Evolutionary conservation across 2,329 filamentous ascomycete species (phyloP).

Genomic region (Beauveria sp.): DNA sequence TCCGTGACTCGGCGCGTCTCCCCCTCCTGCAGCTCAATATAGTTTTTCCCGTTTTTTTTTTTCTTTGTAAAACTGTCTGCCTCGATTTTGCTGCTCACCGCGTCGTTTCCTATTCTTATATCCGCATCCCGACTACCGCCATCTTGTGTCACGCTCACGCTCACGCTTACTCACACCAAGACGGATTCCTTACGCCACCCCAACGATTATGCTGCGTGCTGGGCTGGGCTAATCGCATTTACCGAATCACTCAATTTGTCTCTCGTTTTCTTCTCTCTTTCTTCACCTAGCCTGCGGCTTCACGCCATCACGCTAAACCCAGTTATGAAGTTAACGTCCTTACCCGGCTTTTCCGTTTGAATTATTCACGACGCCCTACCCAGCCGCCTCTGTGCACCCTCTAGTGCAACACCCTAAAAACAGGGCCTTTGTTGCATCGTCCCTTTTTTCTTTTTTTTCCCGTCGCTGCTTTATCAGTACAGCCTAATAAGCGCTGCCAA

Average conservation of each 20-base stretch:
- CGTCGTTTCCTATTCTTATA: background rate
- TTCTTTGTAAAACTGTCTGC: background rate
- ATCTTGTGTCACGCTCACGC: background rate
- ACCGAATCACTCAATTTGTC: background rate
- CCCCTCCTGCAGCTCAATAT: background rate
- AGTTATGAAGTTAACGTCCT: background rate
- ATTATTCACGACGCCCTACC: background rate
- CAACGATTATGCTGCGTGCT: conserved; percentile 3
- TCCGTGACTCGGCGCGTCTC: background rate
- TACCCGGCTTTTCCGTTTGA: background rate
- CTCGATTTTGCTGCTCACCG: background rate
- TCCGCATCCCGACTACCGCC: background rate
- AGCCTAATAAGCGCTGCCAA: background rate
- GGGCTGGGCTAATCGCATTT: conserved; percentile 5
- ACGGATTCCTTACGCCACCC: background rate
- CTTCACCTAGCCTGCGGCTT: background rate
- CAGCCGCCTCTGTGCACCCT: background rate
- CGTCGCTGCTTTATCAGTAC: background rate
- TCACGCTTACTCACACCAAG: background rate
- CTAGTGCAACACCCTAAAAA: conserved; percentile 8
- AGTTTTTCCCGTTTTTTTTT: background rate
- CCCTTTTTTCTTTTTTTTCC: background rate
- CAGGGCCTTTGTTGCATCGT: conserved; percentile 6
- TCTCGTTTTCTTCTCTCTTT: background rate
- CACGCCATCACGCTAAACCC: background rate